Evolutionary conservation across 1,139 yeast genomes (phyloP), one percentile per base, ranked within the genome.

Genomic region (Hemisphaericaspora xylofermentans): DNA sequence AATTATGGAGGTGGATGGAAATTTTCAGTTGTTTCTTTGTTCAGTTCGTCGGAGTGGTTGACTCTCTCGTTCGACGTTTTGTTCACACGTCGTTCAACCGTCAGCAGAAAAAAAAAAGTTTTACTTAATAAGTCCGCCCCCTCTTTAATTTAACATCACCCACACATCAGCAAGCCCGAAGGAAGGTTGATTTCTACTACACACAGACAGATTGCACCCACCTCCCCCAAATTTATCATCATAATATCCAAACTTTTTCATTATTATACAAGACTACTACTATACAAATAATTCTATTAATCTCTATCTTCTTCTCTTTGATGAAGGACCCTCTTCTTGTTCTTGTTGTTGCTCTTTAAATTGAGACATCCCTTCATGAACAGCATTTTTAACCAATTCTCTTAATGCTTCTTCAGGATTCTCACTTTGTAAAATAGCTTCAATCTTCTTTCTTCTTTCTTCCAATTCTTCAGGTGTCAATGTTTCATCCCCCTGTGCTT

Each of bases 351-450:
- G 59, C 13, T 46, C 51, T 25, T 55, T 53, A 51, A 55, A 64
- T 40, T 64, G 56, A 19, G 60, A 52, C 61, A 71, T 52, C 1
- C 76, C 76, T 43, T 76, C 76, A 35, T 81, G 78, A 13, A 88
- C 83, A 16, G 86, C 82, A 17, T 76, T 76, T 47, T 78, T 70
- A 36, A 89, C 78, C 54, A 84, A 79, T 36, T 79, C 80, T 53
- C 86, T 77, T 41, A 91, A 69, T 18, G 81, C 87, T 50, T 82
- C 93, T 53, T 87, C 93, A 1, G 93, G 84, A 49, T 84, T 80
- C 9, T 86, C 93, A 46, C 94, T 79, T 46, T 77, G 76, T 52
- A 89, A 75, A 21, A 91, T 87, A 34, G 75, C 78, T 54, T 85
- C 88, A 26, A 91, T 68, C 57, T 76, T 71, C 53, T 71, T 68